phyloP scores from a whole-genome alignment of 768 basidiomycete genomes.

The Trametes cubensis region DNA sequence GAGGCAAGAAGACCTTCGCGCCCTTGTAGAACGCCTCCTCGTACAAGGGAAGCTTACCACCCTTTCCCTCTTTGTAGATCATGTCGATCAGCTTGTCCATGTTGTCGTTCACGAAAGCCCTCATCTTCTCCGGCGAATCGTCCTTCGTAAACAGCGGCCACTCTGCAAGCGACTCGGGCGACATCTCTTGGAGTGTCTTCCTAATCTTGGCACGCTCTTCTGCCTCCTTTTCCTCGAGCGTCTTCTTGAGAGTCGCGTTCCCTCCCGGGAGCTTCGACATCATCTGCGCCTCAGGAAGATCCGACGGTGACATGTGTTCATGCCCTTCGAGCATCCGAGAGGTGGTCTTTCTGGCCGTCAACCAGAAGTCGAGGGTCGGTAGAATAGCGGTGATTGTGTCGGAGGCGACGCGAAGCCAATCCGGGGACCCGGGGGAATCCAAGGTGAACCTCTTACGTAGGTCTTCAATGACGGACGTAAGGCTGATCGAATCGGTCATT shows the following conservation, averaged over 20 bases:
- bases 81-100: slow-evolving; percentile 1
- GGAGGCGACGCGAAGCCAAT: slow-evolving; percentile 4
- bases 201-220: neutral
- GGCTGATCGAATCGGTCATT: neutral
- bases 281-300: neutral
- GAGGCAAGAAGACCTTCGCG: slow-evolving; percentile 31
- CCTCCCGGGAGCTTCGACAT: neutral
- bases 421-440: neutral
- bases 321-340: neutral
- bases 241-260: neutral
- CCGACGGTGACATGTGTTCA: neutral
- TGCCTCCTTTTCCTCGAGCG: neutral
- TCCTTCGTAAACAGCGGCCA: neutral
- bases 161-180: neutral
- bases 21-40: slow-evolving; percentile 33
- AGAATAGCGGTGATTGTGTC: slow-evolving; percentile 1
- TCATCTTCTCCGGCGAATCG: neutral
- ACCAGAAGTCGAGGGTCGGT: slow-evolving; percentile 8
- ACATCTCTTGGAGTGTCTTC: neutral
- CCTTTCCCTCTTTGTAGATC: neutral
- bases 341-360: neutral
- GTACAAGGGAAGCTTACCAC: neutral
- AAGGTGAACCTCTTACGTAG: neutral
- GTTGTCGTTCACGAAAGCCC: neutral
- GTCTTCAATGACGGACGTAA: neutral